phyloP scores from a whole-genome alignment of 345 rosid species.

The Carallia pectinifolia region DNA sequence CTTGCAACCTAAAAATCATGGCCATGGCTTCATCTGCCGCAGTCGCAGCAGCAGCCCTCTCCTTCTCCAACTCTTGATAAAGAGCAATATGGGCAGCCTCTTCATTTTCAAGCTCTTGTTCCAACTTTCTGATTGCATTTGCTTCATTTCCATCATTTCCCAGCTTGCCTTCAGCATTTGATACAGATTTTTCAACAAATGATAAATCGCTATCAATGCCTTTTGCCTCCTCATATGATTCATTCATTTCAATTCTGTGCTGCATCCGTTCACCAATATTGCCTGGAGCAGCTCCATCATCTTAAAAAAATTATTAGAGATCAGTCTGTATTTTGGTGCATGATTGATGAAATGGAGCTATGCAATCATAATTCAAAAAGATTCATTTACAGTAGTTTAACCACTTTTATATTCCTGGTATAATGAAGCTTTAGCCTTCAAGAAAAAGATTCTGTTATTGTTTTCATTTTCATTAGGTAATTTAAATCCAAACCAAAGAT shows the following conservation, averaged over 20 bases:
- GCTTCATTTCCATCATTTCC: constrained; percentile 6
- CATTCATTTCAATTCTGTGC: constrained; percentile 29
- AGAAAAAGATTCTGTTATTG: too few relatives aligned
- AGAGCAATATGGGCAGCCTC: constrained; percentile 20
- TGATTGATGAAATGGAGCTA: neutral
- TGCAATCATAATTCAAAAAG: neutral
- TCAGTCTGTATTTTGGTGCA: constrained; percentile 18
- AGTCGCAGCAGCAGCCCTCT: constrained; percentile 36
- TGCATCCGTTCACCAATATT: constrained; percentile 21
- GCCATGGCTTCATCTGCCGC: constrained; percentile 39
- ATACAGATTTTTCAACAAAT: constrained; percentile 20
- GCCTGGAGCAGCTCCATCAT: constrained; percentile 25
- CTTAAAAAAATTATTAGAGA: constrained; percentile 26
- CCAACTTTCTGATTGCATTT: constrained; percentile 13
- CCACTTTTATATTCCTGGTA: too few relatives aligned
- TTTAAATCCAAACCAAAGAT: too few relatives aligned
- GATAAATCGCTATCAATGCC: constrained; percentile 18
- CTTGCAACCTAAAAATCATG: constrained; percentile 36
- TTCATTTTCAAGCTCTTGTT: constrained; percentile 21
- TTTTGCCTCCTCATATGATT: constrained; percentile 24
- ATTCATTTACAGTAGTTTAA: too few relatives aligned
- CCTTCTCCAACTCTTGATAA: constrained; percentile 31
- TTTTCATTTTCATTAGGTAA: too few relatives aligned
- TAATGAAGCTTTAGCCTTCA: too few relatives aligned
- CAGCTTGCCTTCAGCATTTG: constrained; percentile 10